Evolutionary conservation across 2,329 filamentous ascomycete genomes (phyloP).

Genomic region (Aureobasidium sp.): DNA sequence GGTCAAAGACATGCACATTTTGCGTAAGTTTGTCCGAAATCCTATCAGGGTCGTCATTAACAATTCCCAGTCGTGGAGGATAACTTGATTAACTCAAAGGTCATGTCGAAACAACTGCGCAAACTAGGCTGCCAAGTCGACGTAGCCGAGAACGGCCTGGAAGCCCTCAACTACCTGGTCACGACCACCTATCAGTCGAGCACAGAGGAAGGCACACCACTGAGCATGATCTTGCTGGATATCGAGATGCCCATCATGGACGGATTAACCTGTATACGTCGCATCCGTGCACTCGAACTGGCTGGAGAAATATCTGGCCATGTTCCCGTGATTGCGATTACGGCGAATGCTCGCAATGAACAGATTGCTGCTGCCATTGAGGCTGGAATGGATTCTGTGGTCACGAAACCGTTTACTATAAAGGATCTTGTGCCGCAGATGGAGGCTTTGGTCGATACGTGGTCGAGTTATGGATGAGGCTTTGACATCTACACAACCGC

Average conservation of each 20-base stretch:
- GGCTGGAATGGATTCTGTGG: slow-evolving; percentile 51
- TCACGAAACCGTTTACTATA: slow-evolving; percentile 29
- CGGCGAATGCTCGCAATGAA: slow-evolving; percentile 66
- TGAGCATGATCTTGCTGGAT: slow-evolving; percentile 62
- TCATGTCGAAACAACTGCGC: slow-evolving; percentile 31
- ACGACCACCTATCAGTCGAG: slow-evolving; percentile 15
- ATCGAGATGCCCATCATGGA: slow-evolving; percentile 80
- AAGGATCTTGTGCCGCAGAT: slow-evolving; percentile 28
- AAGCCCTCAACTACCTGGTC: slow-evolving; percentile 28
- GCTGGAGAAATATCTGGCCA: slow-evolving; percentile 53
- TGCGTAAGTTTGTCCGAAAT: background rate
- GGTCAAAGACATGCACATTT: slow-evolving; percentile 12
- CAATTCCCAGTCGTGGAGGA: slow-evolving; percentile 25
- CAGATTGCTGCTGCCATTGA: slow-evolving; percentile 63
- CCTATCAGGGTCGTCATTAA: background rate
- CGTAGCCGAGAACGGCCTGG: slow-evolving; percentile 31
- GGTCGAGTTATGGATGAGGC: background rate
- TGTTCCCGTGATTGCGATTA: slow-evolving; percentile 67
- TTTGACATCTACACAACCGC: background rate
- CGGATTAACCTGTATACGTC: slow-evolving; percentile 61
- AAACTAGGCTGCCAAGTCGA: slow-evolving; percentile 28
- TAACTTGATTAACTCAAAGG: slow-evolving; percentile 34
- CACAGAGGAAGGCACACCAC: background rate
- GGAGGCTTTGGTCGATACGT: slow-evolving; percentile 21
- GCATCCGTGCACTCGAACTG: slow-evolving; percentile 60